Evolutionary conservation across 2,329 filamentous ascomycete species (phyloP).

Genomic region (Calonectria pauciramosa): DNA sequence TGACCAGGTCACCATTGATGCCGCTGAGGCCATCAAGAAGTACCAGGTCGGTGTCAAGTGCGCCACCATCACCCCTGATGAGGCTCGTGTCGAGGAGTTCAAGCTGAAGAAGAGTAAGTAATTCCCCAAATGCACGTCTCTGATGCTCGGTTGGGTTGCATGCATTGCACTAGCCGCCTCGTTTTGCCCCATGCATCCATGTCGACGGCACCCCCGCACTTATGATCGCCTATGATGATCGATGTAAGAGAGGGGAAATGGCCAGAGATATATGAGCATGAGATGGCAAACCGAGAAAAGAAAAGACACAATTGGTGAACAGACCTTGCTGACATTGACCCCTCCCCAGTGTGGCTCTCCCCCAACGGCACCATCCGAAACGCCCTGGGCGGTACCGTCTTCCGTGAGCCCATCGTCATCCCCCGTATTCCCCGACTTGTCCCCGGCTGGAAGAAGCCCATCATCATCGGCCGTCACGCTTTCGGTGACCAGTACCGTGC

Average conservation of each 20-base stretch:
- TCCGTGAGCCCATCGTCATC: slow-evolving; percentile 99
- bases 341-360: slow-evolving; percentile 89
- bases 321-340: slow-evolving; percentile 37
- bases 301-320: slow-evolving; percentile 19
- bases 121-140: slow-evolving; percentile 25
- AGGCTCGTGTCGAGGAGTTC: slow-evolving; percentile 96
- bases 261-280: not conserved
- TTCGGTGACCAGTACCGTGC: slow-evolving; percentile 99
- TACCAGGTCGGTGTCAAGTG: slow-evolving; percentile 99
- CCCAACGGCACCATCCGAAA: slow-evolving; percentile 92
- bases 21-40: slow-evolving; percentile 98
- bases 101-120: slow-evolving; percentile 95
- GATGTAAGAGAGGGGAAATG: not conserved
- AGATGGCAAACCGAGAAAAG: slow-evolving; percentile 24
- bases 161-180: slow-evolving; percentile 32
- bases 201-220: slow-evolving; percentile 35
- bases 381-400: slow-evolving; percentile 90
- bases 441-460: slow-evolving; percentile 98
- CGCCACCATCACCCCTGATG: slow-evolving; percentile 98
- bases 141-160: slow-evolving; percentile 28
- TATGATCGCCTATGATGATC: slow-evolving; percentile 31
- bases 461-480: slow-evolving; percentile 98
- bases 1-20: slow-evolving; percentile 95
- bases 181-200: slow-evolving; percentile 2
- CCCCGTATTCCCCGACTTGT: slow-evolving; percentile 92